These are phyloP conservation scores for Starmerella bombicola DNA, from an alignment of 805 yeast genomes.

Conservation along the genomic window DNA sequence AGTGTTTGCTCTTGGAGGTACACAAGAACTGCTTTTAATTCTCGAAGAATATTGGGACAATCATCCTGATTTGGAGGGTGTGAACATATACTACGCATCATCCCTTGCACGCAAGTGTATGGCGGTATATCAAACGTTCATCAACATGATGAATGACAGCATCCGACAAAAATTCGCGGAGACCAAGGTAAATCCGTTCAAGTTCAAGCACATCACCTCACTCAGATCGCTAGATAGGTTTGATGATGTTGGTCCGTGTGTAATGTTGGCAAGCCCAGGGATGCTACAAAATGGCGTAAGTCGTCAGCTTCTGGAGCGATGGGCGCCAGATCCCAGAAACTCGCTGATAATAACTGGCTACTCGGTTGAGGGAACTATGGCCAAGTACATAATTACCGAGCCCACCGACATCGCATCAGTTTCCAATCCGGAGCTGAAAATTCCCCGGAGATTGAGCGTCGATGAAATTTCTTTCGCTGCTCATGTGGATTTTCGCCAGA, in stretches of 20 bases:
- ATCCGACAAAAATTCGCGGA: slow-evolving; percentile 65
- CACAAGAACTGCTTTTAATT: slow-evolving; percentile 82
- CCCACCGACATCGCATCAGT: slow-evolving; percentile 83
- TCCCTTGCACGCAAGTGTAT: slow-evolving; percentile 88
- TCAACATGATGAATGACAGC: slow-evolving; percentile 92
- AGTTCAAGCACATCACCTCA: slow-evolving; percentile 72
- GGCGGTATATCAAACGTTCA: slow-evolving; percentile 93
- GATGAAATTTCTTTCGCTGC: slow-evolving; percentile 99
- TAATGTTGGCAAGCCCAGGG: slow-evolving; percentile 94
- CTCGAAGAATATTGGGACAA: slow-evolving; percentile 90
- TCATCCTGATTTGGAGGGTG: slow-evolving; percentile 67
- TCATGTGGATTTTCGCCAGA: slow-evolving; percentile 92
- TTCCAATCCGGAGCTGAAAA: slow-evolving; percentile 63
- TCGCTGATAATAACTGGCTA: slow-evolving; percentile 86
- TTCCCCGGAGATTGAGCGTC: slow-evolving; percentile 75
- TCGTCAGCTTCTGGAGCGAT: slow-evolving; percentile 75
- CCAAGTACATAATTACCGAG: slow-evolving; percentile 73
- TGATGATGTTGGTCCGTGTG: slow-evolving; percentile 92
- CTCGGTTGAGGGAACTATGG: slow-evolving; percentile 97
- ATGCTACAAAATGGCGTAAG: slow-evolving; percentile 96
- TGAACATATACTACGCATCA: slow-evolving; percentile 83
- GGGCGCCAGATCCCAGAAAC: slow-evolving; percentile 96
- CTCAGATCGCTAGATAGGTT: slow-evolving; percentile 68
- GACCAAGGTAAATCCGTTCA: slow-evolving; percentile 77
- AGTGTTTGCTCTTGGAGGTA: slow-evolving; percentile 91